Evolutionary conservation across 2,329 filamentous ascomycete genomes (phyloP), one percentile per base, ranked within the genome.

Genomic region (Orbilia oligospora): DNA sequence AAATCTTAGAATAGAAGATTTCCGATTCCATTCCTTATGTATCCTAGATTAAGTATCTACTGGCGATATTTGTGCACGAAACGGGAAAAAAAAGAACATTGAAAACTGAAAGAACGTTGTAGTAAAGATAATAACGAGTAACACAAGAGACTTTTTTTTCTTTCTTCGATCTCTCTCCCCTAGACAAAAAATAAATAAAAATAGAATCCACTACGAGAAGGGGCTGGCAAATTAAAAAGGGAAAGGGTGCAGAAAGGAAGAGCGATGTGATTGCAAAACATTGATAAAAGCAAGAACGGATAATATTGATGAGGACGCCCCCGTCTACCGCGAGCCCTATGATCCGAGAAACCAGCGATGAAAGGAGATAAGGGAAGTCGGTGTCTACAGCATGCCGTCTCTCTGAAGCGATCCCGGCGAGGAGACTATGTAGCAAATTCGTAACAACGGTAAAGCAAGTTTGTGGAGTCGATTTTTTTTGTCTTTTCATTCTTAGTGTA

Each of bases 1-100:
- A 36, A 41, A 58, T 38, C n/a, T 41, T 20, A 58, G 53, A 58
- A 58, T 33, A 24, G 12, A 55, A 49, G 8, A 22, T 24, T 36
- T 41, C 55, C 30, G 18, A 51, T 46, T 63, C 46, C 55, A 71
- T 71, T 71, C 55, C 30, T 71, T 55, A 63, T 53, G 27, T 71
- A 63, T 53, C 67, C 67, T 51, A 49, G 61, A 71, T 71, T 69
- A n/a, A n/a, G n/a, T n/a, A 69, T 61, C 66, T 69, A 61, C 51
- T 69, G 51, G 33, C 48, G 46, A 55, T 64, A 69, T 69, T 58
- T 48, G 38, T 68, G 18, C 48, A 46, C n/a, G 65, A 53, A 55
- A 44, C 20, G 27, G 20, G 55, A 24, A 8, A 44, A 53, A 68
- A 48, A 18, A 5, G 20, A 68, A 27, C 16, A 56, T n/a, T 70